phyloP scores from a whole-genome alignment of 495 filamentous ascomycete genomes.

The Lentithecium fluviatile region DNA sequence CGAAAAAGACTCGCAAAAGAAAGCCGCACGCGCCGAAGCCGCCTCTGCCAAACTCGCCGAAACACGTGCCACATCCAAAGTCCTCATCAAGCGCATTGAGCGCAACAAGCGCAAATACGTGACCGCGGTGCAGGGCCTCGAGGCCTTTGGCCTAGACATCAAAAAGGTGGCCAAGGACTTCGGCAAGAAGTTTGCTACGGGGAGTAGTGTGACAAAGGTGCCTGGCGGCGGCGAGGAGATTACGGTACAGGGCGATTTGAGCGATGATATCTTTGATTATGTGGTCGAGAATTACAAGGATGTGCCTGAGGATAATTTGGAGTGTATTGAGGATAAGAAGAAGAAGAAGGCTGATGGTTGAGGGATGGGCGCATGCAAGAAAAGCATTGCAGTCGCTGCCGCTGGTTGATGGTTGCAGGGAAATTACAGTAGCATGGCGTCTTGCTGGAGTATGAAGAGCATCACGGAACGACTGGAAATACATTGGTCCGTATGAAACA shows the following conservation, averaged over 20 bases:
- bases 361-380: background rate
- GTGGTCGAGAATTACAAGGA: conserved; percentile 77
- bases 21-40: conserved; percentile 86
- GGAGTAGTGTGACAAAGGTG: conserved; percentile 85
- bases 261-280: conserved; percentile 91
- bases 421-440: too few species aligned
- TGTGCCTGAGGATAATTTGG: conserved; percentile 91
- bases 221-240: conserved; percentile 90
- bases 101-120: conserved; percentile 96
- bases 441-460: too few species aligned
- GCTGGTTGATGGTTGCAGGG: too few species aligned
- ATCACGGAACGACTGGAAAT: too few species aligned
- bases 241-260: conserved; percentile 95
- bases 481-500: too few species aligned
- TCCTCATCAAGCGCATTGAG: conserved; percentile 94
- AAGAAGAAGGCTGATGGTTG: conserved; percentile 66
- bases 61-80: conserved; percentile 71
- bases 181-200: conserved; percentile 91
- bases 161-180: conserved; percentile 91
- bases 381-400: too few species aligned
- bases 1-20: conserved; percentile 90
- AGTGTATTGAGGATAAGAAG: conserved; percentile 91
- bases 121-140: conserved; percentile 83
- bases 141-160: conserved; percentile 84
- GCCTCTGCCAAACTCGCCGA: conserved; percentile 77